Evolutionary conservation across 2,329 filamentous ascomycete genomes (phyloP), one percentile per base, ranked within the genome.

Genomic region (Nothophaeocryptopus gaeumannii): DNA sequence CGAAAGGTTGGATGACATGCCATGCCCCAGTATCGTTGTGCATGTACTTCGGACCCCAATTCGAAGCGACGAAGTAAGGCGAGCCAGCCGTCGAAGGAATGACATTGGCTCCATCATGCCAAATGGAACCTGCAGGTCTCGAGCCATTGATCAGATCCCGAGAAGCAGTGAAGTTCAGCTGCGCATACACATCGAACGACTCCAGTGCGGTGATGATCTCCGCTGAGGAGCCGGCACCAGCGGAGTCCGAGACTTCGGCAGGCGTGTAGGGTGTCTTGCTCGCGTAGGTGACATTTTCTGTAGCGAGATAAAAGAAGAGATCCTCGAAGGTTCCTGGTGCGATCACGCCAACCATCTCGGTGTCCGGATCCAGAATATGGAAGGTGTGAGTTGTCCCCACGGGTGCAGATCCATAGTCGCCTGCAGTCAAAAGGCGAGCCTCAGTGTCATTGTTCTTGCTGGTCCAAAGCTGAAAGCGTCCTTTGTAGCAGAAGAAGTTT

Each of bases 311-410:
- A 58, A 72, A 73, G 36, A 26, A 38, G 8, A 63, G 60, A 39
- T 65, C 69, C 65, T 78, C 74, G 43, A 78, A 77, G n/a, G 73
- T 74, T 30, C 75, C 73, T 2, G 75, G 74, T 7, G 67, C 63
- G 39, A 77, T 72, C 0, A 75, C 66, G 2, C 75, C 74, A 1
- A 72, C 66, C 59, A 78, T 68, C 54, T 77, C 70, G 4, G 73
- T 75, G 54, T 76, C 72, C 0, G 73, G 73, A 46, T 77, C 74
- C 10, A 74, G 57, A 12, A 76, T 65, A 56, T 75, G 72, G 63
- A 77, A 77, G 2, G 74, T 74, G 51, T 77, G 75, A 1, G 71
- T 74, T 1, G 72, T 76, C 52, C 76, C 71, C 14, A 65, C 63
- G 0, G 73, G 70, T 0, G 76, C 72, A 4, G 71, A 71, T 33